Evolutionary conservation across 2,329 filamentous ascomycete species (phyloP), one percentile per base, ranked within the genome.

Genomic region (Tolypocladium ophioglossoides): DNA sequence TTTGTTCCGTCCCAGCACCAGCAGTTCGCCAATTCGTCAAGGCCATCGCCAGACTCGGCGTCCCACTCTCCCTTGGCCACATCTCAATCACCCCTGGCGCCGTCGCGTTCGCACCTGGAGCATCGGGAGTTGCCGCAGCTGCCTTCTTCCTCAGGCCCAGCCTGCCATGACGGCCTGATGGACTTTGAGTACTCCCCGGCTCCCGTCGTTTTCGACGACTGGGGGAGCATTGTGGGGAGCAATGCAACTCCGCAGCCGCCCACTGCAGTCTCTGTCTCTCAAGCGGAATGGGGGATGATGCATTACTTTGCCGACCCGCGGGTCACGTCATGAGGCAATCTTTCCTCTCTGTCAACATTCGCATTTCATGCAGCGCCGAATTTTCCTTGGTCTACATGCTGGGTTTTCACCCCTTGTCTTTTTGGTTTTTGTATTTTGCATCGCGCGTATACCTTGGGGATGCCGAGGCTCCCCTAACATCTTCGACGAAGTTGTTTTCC

Each of bases 171-270:
- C 32, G 60, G 63, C 11, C 66, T 71, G 60, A 74, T 75, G 70
- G 72, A 74, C 47, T 74, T 74, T 59, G 72, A 75, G 52, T 74
- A 71, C 57, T 70, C 72, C 34, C 65, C 71, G 3, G 64, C 65
- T 3, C 64, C 66, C 9, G 64, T 71, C 35, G 64, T 69, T 11
- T 73, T 74, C 47, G 69, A 73, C 2, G 71, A 73, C 55, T 75
- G 72, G 72, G 71, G 72, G 53, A 69, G 64, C 54, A 65, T 74
- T 34, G 60, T 66, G 27, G 66, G 70, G 22, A 66, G 57, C 35
- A 55, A 57, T 11, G 53, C 60, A 24, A 64, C 60, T 16, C 58
- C 64, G 49, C 66, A 62, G n/a, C 63, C 63, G 46, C 56, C 58
- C 46, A 62, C 57, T 39, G 27, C 14, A 11, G 52, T 35, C 8